Base-by-base conservation (phyloP, 2,329 filamentous ascomycete species). In the Bipolaris oryzae region DNA sequence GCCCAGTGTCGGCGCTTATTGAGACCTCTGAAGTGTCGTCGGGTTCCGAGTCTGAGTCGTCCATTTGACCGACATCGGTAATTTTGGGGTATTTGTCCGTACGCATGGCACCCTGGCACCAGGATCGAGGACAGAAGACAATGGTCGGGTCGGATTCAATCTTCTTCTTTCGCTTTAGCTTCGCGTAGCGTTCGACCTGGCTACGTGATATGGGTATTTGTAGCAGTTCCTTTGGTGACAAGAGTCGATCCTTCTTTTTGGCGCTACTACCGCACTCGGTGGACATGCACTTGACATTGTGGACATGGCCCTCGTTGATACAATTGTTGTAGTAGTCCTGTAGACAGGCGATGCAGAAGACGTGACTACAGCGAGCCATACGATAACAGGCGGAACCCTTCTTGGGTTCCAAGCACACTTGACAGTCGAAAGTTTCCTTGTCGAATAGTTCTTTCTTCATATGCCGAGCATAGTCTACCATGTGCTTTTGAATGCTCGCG, bases 101-200 rank as follows among this genome's bases (percentile, higher is more conserved):
- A 4, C 78, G 85, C 23, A 93, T 93, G 2, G 93, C 91, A 5
- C 92, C 93, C 75, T 95, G 91, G 74, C 95, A 99, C 91, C 93
- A 97, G 53, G 87, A 83, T 7, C 95, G 86, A 0, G 95, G 95
- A 70, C 95, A 99, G 74, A 96, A 98, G 33, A 97, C 85, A 0
- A 93, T 97, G 56, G 88, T 89, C 70, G 93, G 96, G 76, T 98
- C 93, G 0, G 91, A 88, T 75, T 98, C 95, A 2, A 98, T 85
- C 73, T 92, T 90, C 63, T 90, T 91, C 79, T 98, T 98, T 70
- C 96, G 91, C 78, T 95, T 97, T 58, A 98, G 83, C 35, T 87
- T 87, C 4, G 96, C 90, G 73, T 96, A 99, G 53, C 95, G 89
- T 70, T 91, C 88, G 2, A 97, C 92, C 33, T 83, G 84, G 15